Conservation (phyloP, 768 basidiomycete species). For the Leccinellum albellum region DNA sequence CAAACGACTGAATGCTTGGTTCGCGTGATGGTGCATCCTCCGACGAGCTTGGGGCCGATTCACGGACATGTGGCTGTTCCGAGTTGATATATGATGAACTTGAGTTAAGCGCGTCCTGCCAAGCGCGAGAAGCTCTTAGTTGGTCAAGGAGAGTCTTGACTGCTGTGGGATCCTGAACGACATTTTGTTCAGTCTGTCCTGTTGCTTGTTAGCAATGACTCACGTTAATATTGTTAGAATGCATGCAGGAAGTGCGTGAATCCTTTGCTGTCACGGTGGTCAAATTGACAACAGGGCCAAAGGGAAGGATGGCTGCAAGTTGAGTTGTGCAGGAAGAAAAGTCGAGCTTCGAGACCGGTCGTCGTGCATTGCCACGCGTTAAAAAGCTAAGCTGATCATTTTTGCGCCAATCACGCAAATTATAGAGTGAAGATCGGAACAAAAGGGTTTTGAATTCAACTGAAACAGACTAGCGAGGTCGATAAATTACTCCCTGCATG, state of each 20-base stretch:
- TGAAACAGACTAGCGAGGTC: background rate
- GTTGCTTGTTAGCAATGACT: conserved; percentile 5
- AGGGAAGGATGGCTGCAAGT: background rate
- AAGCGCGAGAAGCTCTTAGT: conserved; percentile 63
- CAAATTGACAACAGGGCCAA: background rate
- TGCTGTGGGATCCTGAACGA: conserved; percentile 55
- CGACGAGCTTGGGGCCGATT: conserved; percentile 4
- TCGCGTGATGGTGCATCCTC: conserved; percentile 5
- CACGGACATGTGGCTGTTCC: conserved; percentile 4
- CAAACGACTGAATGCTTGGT: background rate
- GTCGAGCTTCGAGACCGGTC: no score
- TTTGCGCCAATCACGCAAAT: background rate
- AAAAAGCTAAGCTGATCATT: background rate
- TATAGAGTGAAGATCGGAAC: background rate
- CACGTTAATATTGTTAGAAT: conserved; percentile 56
- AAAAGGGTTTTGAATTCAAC: background rate
- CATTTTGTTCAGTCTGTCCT: background rate
- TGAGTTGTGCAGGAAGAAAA: background rate
- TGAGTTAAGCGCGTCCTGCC: conserved; percentile 47
- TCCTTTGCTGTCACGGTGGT: background rate
- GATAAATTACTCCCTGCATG: background rate
- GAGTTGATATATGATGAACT: background rate
- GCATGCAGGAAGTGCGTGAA: conserved; percentile 29
- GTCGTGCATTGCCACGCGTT: background rate
- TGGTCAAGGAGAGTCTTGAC: conserved; percentile 71